These are phyloP conservation scores for Areca catechu DNA, from an alignment of 176 grass and related monocot genomes.

Conservation along the genomic window DNA sequence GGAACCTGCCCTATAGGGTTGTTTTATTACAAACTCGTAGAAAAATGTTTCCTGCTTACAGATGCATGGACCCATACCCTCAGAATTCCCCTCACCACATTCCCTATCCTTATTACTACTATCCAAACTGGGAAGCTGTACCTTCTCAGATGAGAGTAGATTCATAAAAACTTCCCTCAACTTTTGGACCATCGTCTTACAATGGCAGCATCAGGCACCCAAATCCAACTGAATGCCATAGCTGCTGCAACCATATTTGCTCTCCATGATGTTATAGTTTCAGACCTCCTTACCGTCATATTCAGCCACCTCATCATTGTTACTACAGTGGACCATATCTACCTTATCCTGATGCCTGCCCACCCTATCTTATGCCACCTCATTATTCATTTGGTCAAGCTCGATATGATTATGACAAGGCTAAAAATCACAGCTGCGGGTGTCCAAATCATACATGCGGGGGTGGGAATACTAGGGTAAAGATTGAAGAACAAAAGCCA, in stretches of 20 bases:
- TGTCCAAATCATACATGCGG: slow-evolving; percentile 54
- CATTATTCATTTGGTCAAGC: slow-evolving; percentile 31
- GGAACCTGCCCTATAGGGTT: neutral
- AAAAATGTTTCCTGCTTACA: slow-evolving; percentile 43
- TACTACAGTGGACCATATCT: slow-evolving; percentile 30
- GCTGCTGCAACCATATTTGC: slow-evolving; percentile 30
- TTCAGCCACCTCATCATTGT: slow-evolving; percentile 33
- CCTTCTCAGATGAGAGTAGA: slow-evolving; percentile 19
- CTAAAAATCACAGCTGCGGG: slow-evolving; percentile 43
- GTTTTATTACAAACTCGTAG: neutral
- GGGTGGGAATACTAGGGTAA: slow-evolving; percentile 29
- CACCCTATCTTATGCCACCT: slow-evolving; percentile 28
- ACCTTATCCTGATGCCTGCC: slow-evolving; percentile 24
- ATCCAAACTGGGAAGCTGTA: slow-evolving; percentile 29
- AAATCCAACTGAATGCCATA: slow-evolving; percentile 23
- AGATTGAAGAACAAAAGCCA: slow-evolving; percentile 49
- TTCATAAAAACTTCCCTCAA: slow-evolving; percentile 14
- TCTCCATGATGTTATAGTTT: slow-evolving; percentile 42
- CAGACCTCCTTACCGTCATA: slow-evolving; percentile 37
- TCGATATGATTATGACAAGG: slow-evolving; percentile 25
- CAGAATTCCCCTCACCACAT: slow-evolving; percentile 18
- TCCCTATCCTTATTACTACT: slow-evolving; percentile 34
- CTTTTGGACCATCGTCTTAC: slow-evolving; percentile 33
- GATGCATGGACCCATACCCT: slow-evolving; percentile 55
- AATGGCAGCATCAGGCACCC: slow-evolving; percentile 18